Evolutionary conservation across 2,329 filamentous ascomycete genomes (phyloP).

Genomic region (Pseudogymnoascus sp.): DNA sequence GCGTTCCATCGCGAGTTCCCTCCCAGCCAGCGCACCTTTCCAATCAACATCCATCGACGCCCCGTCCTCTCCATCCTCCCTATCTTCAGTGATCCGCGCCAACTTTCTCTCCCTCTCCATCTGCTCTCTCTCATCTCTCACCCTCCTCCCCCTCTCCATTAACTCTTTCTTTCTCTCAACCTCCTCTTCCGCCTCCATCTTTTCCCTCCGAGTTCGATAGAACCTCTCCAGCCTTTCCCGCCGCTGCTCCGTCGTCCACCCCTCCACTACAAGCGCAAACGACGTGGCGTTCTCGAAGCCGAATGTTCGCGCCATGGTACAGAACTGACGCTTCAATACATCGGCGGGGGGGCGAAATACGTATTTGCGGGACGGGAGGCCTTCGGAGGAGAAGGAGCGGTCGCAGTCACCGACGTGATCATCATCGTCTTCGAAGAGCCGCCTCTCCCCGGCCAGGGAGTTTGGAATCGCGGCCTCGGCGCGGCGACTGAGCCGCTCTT

Average conservation of each 20-base stretch:
- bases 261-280: constrained; percentile 85
- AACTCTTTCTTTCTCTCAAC: neutral
- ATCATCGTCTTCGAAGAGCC: constrained; percentile 29
- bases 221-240: constrained; percentile 72
- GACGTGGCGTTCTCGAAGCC: constrained; percentile 69
- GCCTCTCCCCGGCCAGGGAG: constrained; percentile 20
- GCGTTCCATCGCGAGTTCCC: neutral
- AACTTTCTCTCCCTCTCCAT: neutral
- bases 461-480: constrained; percentile 38
- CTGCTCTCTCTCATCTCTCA: neutral
- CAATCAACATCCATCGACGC: neutral
- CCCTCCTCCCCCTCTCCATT: neutral
- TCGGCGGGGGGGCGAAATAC: constrained; percentile 56
- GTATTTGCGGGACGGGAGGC: constrained; percentile 22
- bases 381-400: constrained; percentile 12
- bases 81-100: neutral
- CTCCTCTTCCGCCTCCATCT: constrained; percentile 10
- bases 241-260: constrained; percentile 78
- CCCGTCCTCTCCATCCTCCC: neutral
- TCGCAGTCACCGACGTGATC: constrained; percentile 36
- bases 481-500: constrained; percentile 70
- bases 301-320: constrained; percentile 74
- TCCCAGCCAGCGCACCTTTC: neutral
- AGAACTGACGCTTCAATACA: constrained; percentile 76
- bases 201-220: constrained; percentile 53